Percentiles rank a stretch among this genome's conserved stretches.
Conservation (phyloP, 2,329 filamentous ascomycete genomes). For the Myriosclerotinia curreyana region DNA sequence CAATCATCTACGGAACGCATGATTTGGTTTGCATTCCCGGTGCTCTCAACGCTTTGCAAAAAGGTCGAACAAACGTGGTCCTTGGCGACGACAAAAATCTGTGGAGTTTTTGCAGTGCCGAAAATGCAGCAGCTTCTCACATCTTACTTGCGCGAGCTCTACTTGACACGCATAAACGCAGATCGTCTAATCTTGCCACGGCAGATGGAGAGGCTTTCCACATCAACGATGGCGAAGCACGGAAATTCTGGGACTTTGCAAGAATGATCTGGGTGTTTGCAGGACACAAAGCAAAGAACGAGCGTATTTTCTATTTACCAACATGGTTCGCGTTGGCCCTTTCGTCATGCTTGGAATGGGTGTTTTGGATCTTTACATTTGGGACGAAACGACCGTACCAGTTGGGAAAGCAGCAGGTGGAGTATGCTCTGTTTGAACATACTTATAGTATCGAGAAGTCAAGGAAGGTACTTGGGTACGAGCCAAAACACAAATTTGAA, state of each 20-base stretch:
- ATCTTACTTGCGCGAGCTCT: not conserved
- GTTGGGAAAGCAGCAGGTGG: constrained; percentile 10
- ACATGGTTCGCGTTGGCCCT: constrained; percentile 4
- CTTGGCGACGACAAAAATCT: constrained; percentile 4
- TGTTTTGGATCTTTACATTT: constrained; percentile 14
- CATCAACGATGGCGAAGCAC: constrained; percentile 12
- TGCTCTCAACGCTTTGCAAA: constrained; percentile 7
- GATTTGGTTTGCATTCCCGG: constrained; percentile 10
- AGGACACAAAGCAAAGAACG: not conserved
- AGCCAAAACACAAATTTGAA: not conserved
- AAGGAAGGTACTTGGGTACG: constrained; percentile 3
- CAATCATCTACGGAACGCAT: constrained; percentile 16
- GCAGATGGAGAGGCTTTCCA: constrained; percentile 12
- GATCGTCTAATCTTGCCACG: not conserved
- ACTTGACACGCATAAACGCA: not conserved
- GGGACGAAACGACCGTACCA: constrained; percentile 7
- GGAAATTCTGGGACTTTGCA: constrained; percentile 7
- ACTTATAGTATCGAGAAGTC: constrained; percentile 4
- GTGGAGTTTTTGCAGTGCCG: constrained; percentile 14
- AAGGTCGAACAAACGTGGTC: constrained; percentile 6
- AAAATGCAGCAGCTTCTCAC: constrained; percentile 12
- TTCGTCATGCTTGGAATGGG: not conserved
- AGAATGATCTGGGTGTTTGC: constrained; percentile 16
- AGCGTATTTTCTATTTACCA: not conserved
- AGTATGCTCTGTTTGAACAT: constrained; percentile 15